Evolutionary conservation across 257 asterid genomes (phyloP).

Genomic region (Jacaranda mimosifolia): DNA sequence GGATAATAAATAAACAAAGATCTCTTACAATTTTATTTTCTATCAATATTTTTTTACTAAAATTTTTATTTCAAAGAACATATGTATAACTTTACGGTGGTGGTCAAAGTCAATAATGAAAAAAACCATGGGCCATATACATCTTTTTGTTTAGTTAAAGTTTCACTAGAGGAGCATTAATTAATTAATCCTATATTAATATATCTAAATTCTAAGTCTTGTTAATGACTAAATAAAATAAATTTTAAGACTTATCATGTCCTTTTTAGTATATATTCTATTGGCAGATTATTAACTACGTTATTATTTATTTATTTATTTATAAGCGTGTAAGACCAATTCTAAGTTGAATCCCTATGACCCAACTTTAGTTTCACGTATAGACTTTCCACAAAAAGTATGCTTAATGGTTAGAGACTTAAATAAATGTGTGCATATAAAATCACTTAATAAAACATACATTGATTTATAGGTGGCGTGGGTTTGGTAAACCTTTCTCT

Average conservation of each 20-base stretch:
- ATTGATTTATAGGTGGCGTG: too few relatives aligned
- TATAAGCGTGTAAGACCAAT: conserved; percentile 16
- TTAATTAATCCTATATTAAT: conserved; percentile 9
- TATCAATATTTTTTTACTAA: too few relatives aligned
- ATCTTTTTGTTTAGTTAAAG: conserved; percentile 13
- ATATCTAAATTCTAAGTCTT: background rate
- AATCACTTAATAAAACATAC: too few relatives aligned
- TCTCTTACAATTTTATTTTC: too few relatives aligned
- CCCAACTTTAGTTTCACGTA: background rate
- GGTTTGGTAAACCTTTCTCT: too few relatives aligned
- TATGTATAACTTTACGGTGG: too few relatives aligned
- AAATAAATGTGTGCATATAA: too few relatives aligned
- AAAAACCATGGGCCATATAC: conserved; percentile 12
- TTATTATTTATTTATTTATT: background rate
- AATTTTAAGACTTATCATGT: conserved; percentile 28
- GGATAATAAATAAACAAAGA: too few relatives aligned
- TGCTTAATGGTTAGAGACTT: too few relatives aligned
- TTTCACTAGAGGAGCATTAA: conserved; percentile 18
- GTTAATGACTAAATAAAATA: conserved; percentile 23
- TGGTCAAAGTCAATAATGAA: conserved; percentile 43
- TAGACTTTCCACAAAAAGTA: background rate
- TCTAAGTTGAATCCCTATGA: background rate
- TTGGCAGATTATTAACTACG: conserved; percentile 18
- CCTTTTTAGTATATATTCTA: conserved; percentile 30
- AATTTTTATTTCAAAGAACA: too few relatives aligned